Base-by-base conservation (phyloP, 441 rosid genomes). In the Pelargonium myrrhifolium region DNA sequence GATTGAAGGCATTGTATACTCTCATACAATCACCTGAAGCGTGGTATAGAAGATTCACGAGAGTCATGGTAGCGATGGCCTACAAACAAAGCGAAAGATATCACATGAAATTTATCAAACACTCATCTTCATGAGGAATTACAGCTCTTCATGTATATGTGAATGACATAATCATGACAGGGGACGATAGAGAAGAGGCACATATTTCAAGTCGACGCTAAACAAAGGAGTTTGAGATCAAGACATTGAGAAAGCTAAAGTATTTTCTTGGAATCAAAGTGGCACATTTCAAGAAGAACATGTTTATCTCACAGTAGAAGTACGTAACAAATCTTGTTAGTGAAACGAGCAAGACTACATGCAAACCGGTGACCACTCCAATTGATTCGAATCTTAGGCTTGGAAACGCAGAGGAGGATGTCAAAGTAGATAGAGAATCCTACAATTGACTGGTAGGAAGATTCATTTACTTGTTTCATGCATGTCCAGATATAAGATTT, bases 391-490 rank as follows among this genome's bases (percentile, higher is more conserved):
- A 40, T 40, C 45, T 8, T 40, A 8, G 6, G 0, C 12, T 40
- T 10, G 12, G 3, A 10, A 40, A 40, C 1, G 45, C 11, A 8
- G 14, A 40, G 10, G 45, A 10, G 12, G 12, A 40, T 53, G 18
- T 53, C 9, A 6, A 0, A 10, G 14, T 26, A 5, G 18, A 71
- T 12, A 55, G 14, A 4, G 56, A 53, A 0, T 31, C 22, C 10
- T 65, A 51, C 14, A 58, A 64, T 9, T 12, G 69, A 22, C 18
- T 64, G 4, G 65, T 71, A 0, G 24, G 65, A 3, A 11, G 21
- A 15, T 35, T 71, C 10, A 35, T 64, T 37, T 64, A 64, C 6
- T 18, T 39, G 4, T 64, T 51, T 31, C 66, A 64, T 10, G 17
- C 66, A 12, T 22, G 24, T 10, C 51, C 26, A 26, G 51, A 64